These are phyloP conservation scores for Aspergillus melleus DNA, from an alignment of 2,329 filamentous ascomycete species.

Conservation along the genomic window DNA sequence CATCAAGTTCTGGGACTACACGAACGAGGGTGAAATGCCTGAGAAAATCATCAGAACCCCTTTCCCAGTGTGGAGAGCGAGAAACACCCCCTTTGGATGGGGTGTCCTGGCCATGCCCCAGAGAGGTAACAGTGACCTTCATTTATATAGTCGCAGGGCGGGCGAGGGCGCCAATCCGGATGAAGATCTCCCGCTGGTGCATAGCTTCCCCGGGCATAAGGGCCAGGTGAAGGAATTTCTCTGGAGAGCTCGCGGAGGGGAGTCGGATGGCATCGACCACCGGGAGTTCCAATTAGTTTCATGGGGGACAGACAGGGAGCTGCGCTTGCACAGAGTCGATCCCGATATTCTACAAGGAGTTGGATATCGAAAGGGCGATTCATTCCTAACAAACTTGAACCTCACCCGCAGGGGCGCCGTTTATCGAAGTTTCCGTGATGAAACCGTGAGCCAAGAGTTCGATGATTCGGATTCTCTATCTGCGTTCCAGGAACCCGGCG, in stretches of 20 bases:
- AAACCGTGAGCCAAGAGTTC: slow-evolving; percentile 59
- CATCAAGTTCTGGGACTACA: slow-evolving; percentile 91
- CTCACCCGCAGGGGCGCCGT: slow-evolving; percentile 79
- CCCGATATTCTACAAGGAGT: slow-evolving; percentile 65
- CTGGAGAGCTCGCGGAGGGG: slow-evolving; percentile 75
- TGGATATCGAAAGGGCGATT: slow-evolving; percentile 70
- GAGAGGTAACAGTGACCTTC: slow-evolving; percentile 78
- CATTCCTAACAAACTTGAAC: slow-evolving; percentile 63
- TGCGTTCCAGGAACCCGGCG: slow-evolving; percentile 21
- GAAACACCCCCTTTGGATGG: slow-evolving; percentile 85
- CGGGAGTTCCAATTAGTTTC: slow-evolving; percentile 91
- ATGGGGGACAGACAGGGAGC: slow-evolving; percentile 83
- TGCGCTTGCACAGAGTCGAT: slow-evolving; percentile 75
- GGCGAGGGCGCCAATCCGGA: slow-evolving; percentile 38
- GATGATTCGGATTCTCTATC: slow-evolving; percentile 51
- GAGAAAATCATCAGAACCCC: slow-evolving; percentile 77
- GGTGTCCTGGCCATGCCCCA: slow-evolving; percentile 90
- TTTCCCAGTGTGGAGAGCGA: slow-evolving; percentile 87
- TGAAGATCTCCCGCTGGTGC: slow-evolving; percentile 45
- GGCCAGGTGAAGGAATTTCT: slow-evolving; percentile 84
- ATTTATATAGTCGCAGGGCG: slow-evolving; percentile 72
- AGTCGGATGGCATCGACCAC: slow-evolving; percentile 70
- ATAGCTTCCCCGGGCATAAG: slow-evolving; percentile 56
- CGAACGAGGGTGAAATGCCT: slow-evolving; percentile 60
- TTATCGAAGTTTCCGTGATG: slow-evolving; percentile 81